Evolutionary conservation across 768 basidiomycete genomes (phyloP), one percentile per base, ranked within the genome.

Genomic region (Collybiopsis luxurians): DNA sequence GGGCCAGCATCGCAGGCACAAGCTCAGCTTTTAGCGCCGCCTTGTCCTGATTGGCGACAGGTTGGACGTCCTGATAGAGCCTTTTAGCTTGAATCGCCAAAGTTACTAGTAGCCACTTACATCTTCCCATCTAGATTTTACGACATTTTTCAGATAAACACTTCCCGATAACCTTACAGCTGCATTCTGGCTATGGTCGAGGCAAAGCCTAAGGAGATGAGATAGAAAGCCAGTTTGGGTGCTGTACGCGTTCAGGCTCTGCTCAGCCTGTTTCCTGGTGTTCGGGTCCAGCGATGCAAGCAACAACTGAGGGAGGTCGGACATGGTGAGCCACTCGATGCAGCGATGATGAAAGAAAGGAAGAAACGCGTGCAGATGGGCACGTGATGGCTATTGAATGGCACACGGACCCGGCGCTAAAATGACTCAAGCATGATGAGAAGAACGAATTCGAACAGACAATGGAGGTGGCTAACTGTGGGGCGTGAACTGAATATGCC

Each of bases 111-210:
- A 4, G n/a, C n/a, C 13, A 74, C 81, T 26, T 44, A 92, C 94
- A 78, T 95, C 92, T 42, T 86, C 87, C 95, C 95, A 98, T 73
- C 87, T 81, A 26, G 83, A 77, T 69, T 90, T 94, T 57, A 94
- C 81, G 44, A 88, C 80, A 67, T 98, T 97, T 76, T 98, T 98
- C 62, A 97, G 86, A 73, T 90, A 95, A 31, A 98, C 87, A 51
- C 90, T 88, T 2, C 86, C 95, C 1, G 93, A 84, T 54, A 96
- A 84, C 65, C 95, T 76, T 30, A 90, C 82, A 0, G 90, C 74
- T 63, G 85, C 83, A 68, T 89, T 83, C 59, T 82, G 79, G 11
- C 77, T 69, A n/a, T 81, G 69, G 60, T 90, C 80, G 59, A 93
- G 83, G 59, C 93, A 85, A 60, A 98, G 84, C 27, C 79, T 73